Percentiles rank a stretch among this genome's conserved stretches.
Conservation (phyloP, 2,329 filamentous ascomycete genomes). For the Moelleriella libera region DNA sequence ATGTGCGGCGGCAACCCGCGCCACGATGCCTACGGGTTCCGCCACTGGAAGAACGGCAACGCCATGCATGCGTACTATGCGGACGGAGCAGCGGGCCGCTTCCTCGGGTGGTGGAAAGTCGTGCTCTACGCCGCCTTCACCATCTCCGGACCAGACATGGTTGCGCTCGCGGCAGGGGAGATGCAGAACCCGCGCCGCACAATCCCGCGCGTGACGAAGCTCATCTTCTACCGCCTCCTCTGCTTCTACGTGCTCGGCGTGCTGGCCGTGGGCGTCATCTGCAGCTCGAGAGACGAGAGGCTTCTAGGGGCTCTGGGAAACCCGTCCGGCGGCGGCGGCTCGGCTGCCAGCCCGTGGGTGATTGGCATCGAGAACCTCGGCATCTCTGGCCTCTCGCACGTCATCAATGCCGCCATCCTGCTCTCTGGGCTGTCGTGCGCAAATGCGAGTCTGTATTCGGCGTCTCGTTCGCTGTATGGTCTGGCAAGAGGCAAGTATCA, state of each 20-base stretch:
- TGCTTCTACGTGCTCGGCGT: conserved; percentile 57
- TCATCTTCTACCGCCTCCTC: conserved; percentile 59
- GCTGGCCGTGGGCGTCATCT: conserved; percentile 37
- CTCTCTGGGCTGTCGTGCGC: conserved; percentile 30
- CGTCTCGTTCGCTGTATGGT: conserved; percentile 30
- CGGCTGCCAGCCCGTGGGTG: conserved; percentile 45
- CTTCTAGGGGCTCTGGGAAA: no score
- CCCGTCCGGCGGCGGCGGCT: conserved; percentile 37
- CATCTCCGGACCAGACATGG: conserved; percentile 51
- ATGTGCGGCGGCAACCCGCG: conserved; percentile 56
- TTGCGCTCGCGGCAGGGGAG: conserved; percentile 41
- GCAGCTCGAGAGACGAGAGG: conserved; percentile 32
- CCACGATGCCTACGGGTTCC: conserved; percentile 49
- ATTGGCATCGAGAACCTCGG: conserved; percentile 39
- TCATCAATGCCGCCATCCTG: conserved; percentile 49
- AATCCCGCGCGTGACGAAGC: conserved; percentile 57
- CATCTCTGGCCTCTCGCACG: conserved; percentile 34
- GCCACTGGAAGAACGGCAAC: conserved; percentile 30
- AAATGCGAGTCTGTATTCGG: conserved; percentile 33
- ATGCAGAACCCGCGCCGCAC: conserved; percentile 49
- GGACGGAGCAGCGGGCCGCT: conserved; percentile 18
- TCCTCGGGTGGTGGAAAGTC: conserved; percentile 35
- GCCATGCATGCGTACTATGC: conserved; percentile 19
- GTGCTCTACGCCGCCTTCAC: conserved; percentile 57
- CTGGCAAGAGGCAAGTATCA: no score